phyloP scores from a whole-genome alignment of 495 filamentous ascomycete species.

The Xylaria scruposa region DNA sequence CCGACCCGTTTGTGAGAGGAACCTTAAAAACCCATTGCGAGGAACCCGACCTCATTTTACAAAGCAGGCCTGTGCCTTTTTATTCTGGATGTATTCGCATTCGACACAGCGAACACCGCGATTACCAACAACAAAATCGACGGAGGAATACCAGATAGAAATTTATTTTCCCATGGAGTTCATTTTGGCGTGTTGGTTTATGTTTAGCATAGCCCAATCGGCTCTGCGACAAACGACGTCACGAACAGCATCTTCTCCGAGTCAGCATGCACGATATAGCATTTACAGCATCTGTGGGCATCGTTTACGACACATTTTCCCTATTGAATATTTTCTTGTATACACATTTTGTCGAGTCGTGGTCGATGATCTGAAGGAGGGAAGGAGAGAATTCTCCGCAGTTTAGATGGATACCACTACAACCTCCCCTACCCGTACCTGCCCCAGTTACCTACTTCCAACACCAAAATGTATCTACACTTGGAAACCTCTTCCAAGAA shows the following conservation, averaged over 20 bases:
- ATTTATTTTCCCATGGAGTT: slow-evolving; percentile 18
- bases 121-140: slow-evolving; percentile 8
- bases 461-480: slow-evolving; percentile 16
- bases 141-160: slow-evolving; percentile 8
- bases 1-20: background rate
- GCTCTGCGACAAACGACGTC: slow-evolving; percentile 34
- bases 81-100: slow-evolving; percentile 6
- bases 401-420: slow-evolving; percentile 3
- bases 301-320: slow-evolving; percentile 14
- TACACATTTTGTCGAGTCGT: slow-evolving; percentile 1
- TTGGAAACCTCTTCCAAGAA: background rate
- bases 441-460: background rate
- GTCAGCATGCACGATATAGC: slow-evolving; percentile 32
- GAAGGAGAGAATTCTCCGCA: background rate
- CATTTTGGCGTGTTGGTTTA: slow-evolving; percentile 10
- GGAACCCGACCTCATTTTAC: background rate
- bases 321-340: slow-evolving; percentile 8
- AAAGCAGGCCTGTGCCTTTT: background rate
- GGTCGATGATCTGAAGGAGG: background rate
- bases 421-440: background rate
- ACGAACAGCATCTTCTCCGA: slow-evolving; percentile 39
- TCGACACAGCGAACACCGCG: background rate
- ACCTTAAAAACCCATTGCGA: background rate
- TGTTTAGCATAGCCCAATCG: slow-evolving; percentile 18
- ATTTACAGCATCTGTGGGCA: slow-evolving; percentile 11